Evolutionary conservation across 495 filamentous ascomycete species (phyloP), one percentile per base, ranked within the genome.

Genomic region (Tuber calosporum): DNA sequence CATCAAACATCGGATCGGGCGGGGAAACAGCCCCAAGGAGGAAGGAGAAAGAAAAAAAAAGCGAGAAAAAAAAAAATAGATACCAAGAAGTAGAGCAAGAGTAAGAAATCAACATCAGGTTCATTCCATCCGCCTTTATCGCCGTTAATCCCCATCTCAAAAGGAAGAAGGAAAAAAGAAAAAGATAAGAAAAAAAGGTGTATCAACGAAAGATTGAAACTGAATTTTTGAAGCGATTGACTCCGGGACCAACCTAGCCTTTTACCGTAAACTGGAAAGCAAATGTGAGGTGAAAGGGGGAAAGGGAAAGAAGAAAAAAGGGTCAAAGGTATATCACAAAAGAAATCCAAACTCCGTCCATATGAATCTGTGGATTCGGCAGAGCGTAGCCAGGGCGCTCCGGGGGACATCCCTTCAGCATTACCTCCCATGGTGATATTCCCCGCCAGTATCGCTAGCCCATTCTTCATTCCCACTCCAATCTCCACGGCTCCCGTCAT

Each of bases 401-500:
- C 9, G 66, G 34, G 30, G 68, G 48, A 45, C 13, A 17, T 11
- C 66, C 22, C 4, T 68, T 36, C 69, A 36, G 67, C 22, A 41
- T 37, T 30, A 75, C 37, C 67, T 48, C 73, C 75, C 71, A 22
- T 48, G 68, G 11, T 79, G 68, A 22, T 79, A 79, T 67, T 69
- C 75, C 69, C 74, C 77, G 17, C 76, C 76, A 19, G 76, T 78
- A 69, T 79, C 77, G n/a, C 77, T 78, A n/a, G 69, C 76, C 77
- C 77, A 78, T 41, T 78, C 76, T 66, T 78, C 76, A 19, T 71
- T 73, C 6, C 77, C 77, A 11, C 76, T 75, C 76, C 76, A 75
- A 34, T 75, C 78, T 38, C 78, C 72, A 68, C 68, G 73, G 40
- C 17, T 70, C 7, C 73, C 78, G 71, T 85, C 86, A 26, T 84